A percentile compares a stretch with the other conserved stretches of the same genome.
phyloP scores from a whole-genome alignment of 2,329 filamentous ascomycete genomes.

The Hymenoscyphus repandus region DNA sequence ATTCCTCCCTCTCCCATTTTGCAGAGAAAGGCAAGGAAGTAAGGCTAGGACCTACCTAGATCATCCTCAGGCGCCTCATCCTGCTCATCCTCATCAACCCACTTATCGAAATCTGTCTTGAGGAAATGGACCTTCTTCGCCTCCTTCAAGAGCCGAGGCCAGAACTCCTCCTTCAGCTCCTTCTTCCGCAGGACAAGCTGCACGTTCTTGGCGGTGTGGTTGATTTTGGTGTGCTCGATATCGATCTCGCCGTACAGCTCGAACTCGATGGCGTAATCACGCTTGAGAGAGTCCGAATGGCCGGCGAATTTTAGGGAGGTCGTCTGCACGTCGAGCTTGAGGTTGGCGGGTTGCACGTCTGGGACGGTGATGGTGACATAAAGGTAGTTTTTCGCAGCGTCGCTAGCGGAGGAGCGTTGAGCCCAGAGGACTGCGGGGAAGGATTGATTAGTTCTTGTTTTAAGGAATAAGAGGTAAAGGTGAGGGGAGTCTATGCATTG shows the following conservation, averaged over 20 bases:
- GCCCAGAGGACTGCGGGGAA: conserved; percentile 79
- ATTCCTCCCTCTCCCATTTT: background rate
- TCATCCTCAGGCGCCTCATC: conserved; percentile 83
- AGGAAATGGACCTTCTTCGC: conserved; percentile 87
- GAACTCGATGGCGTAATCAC: conserved; percentile 78
- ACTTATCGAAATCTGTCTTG: conserved; percentile 96
- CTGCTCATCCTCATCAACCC: conserved; percentile 66
- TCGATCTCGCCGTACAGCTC: conserved; percentile 92
- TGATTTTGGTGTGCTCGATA: conserved; percentile 72
- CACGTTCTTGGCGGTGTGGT: conserved; percentile 83
- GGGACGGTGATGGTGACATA: conserved; percentile 87
- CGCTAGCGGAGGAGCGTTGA: conserved; percentile 80
- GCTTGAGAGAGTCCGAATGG: conserved; percentile 77
- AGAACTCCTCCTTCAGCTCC: conserved; percentile 89
- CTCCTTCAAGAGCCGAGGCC: conserved; percentile 92
- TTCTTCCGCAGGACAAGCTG: conserved; percentile 95
- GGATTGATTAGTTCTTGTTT: conserved; percentile 6
- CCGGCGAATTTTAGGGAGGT: conserved; percentile 76
- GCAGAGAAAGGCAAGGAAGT: background rate
- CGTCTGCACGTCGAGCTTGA: conserved; percentile 80
- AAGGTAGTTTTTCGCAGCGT: conserved; percentile 86
- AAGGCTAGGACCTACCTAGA: conserved; percentile 46
- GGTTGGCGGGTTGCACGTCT: conserved; percentile 69
- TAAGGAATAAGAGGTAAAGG: conserved; percentile 6
- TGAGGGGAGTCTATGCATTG: conserved; percentile 4